Base-by-base conservation (phyloP, 1,284 basidiomycete genomes). In the Cystobasidium pallidum region DNA sequence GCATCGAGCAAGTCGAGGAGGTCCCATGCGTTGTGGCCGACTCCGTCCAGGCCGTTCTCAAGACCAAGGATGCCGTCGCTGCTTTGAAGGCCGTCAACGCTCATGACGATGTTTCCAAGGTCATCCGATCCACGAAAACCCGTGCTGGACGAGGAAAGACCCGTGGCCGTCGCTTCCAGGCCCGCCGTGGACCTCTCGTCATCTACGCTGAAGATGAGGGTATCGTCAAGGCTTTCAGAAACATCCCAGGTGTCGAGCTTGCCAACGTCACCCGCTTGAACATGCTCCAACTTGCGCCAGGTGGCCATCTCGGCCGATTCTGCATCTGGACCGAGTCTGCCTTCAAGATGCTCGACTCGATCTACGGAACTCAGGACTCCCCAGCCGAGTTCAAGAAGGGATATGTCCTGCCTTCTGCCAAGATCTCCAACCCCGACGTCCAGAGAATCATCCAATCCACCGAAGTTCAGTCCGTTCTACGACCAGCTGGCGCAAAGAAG, bases 321-420 rank as follows among this genome's bases (percentile, higher is more conserved):
- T 86, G 97, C 82, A 96, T 99, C 87, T 99, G 95, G 95, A 99
- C 96, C 75, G 91, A 97, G 86, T 86, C 86, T 80, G 96, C 96
- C 59, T 97, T 99, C 83, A 87, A 85, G 75, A 87, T 91, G 76
- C 90, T 99, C 72, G 96, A 99, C 83, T 89, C 91, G 78, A 88
- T 99, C 79, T 99, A 92, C 83, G 95, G 92, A 71, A 94, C 92
- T 76, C 91, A 90, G 80, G 92, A 94, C 79, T 91, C 88, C 84
- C 86, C 85, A 28, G 87, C 92, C 21, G 79, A 86, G 77, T 87
- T 88, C 87, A 99, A 99, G 90, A 93, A 93, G 84, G 91, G 94
- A 81, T 96, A 94, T 85, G 78, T 88, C 83, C 88, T 97, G 76
- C 94, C 94, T 76, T 86, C 88, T 45, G 89, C 95, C 82, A 99